Evolutionary conservation across 2,329 filamentous ascomycete species (phyloP), one percentile per base, ranked within the genome.

Genomic region (Ascochyta pisi): DNA sequence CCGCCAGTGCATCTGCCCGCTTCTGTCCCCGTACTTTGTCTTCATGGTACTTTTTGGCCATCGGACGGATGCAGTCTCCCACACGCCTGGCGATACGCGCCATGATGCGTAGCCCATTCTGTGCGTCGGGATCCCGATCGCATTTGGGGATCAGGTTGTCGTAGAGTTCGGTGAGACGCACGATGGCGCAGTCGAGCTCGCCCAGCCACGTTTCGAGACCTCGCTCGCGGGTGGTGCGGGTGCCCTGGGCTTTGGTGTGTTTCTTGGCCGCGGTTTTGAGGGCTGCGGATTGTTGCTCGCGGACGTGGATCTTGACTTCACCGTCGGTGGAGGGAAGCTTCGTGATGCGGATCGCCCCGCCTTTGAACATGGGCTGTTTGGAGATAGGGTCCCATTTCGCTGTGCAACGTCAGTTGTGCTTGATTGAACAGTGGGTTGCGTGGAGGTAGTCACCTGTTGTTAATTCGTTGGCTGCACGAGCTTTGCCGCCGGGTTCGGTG

Each of bases 351-450:
- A 57, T 57, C 15, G 53, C 53, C 15, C 47, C 48, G 38, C 48
- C 48, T 15, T 51, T 57, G 29, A 57, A 47, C 35, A 51, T 51
- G 41, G 53, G 53, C 22, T 57, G 53, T n/a, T 57, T 57, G 9
- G 41, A 50, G 23, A 57, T 57, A 3, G 53, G 48, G 26, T 57
- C 53, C 53, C 53, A 56, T 35, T 50, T 50, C 12, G 53, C 53
- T 54, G 19, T n/a, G 7, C 16, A 33, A 7, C 15, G 38, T 54
- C 23, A 47, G 37, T 43, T 33, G 13, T 15, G 31, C 10, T 13
- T 13, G 5, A 15, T 15, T 33, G 8, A 33, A 33, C 8, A 33
- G 5, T 10, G 13, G 8, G 13, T 33, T 1, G 13, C 5, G 9
- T 5, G 34, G 39, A 23, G 10, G 15, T 27, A 27, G 7, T 50